Conservation (phyloP, 1,284 basidiomycete genomes). For the Marasmius tenuissimus region DNA sequence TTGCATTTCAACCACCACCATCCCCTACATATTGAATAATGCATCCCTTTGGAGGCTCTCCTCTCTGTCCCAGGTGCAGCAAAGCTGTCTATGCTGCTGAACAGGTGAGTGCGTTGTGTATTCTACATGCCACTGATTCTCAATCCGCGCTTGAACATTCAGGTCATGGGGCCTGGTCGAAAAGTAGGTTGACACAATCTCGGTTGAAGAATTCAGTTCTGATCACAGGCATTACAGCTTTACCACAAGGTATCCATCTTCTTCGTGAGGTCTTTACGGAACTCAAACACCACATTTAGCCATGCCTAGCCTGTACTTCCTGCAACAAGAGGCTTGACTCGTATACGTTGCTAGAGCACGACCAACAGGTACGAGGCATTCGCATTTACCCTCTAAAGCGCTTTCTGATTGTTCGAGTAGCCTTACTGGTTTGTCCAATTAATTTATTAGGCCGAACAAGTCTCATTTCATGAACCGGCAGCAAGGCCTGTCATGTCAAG, state of each 20-base stretch:
- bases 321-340: conserved; percentile 78
- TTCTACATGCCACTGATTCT: neutral
- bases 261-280: neutral
- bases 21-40: conserved; percentile 29
- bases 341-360: conserved; percentile 69
- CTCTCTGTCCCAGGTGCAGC: conserved; percentile 63
- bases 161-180: conserved; percentile 79
- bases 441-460: neutral
- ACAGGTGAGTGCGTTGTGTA: conserved; percentile 48
- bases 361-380: conserved; percentile 58
- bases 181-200: conserved; percentile 50
- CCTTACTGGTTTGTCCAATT: conserved; percentile 57
- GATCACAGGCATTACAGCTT: conserved; percentile 41
- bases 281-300: conserved; percentile 34
- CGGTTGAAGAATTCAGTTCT: neutral
- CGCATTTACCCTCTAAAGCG: neutral
- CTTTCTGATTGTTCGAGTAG: conserved; percentile 30
- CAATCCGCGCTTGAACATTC: conserved; percentile 9
- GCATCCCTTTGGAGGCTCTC: conserved; percentile 67
- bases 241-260: conserved; percentile 67
- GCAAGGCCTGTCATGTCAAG: conserved; percentile 74
- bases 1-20: neutral
- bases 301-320: conserved; percentile 68
- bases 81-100: conserved; percentile 80
- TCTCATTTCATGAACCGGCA: conserved; percentile 26